These are phyloP conservation scores for Ophiostoma tasmaniense DNA, from an alignment of 2,329 filamentous ascomycete species.

Conservation along the genomic window DNA sequence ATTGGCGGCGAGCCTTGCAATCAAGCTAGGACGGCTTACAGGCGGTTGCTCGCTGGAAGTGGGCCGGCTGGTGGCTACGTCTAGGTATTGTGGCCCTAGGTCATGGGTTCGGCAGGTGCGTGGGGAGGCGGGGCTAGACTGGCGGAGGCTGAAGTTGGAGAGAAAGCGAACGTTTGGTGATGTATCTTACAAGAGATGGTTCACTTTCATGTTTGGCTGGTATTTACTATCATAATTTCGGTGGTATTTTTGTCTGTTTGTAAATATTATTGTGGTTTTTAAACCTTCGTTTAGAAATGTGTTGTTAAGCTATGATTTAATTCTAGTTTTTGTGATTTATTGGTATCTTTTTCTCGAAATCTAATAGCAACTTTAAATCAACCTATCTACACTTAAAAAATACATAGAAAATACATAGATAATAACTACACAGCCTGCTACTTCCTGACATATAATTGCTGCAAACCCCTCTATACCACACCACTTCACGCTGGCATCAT, in stretches of 20 bases:
- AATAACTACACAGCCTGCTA: not conserved
- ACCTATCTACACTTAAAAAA: not conserved
- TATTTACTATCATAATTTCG: not conserved
- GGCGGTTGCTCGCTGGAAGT: not conserved
- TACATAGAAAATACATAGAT: not conserved
- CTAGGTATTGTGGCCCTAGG: not conserved
- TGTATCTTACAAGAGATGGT: not conserved
- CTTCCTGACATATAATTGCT: not conserved
- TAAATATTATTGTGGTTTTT: not conserved
- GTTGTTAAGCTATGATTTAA: not conserved
- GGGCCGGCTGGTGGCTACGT: not conserved
- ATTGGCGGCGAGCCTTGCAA: slow-evolving; percentile 13
- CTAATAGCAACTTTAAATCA: not conserved
- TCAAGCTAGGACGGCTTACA: not conserved
- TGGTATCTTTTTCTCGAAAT: not conserved
- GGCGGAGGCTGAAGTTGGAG: not conserved
- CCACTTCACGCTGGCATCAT: not conserved
- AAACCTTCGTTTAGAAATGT: not conserved
- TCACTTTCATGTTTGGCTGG: not conserved
- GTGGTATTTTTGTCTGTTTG: not conserved
- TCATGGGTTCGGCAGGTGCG: not conserved
- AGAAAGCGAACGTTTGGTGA: not conserved
- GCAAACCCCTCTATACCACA: not conserved
- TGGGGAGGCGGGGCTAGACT: not conserved
- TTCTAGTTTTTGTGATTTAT: not conserved